Evolutionary conservation across 306 rosid genomes (phyloP).

Genomic region (Vigna trinervia): DNA sequence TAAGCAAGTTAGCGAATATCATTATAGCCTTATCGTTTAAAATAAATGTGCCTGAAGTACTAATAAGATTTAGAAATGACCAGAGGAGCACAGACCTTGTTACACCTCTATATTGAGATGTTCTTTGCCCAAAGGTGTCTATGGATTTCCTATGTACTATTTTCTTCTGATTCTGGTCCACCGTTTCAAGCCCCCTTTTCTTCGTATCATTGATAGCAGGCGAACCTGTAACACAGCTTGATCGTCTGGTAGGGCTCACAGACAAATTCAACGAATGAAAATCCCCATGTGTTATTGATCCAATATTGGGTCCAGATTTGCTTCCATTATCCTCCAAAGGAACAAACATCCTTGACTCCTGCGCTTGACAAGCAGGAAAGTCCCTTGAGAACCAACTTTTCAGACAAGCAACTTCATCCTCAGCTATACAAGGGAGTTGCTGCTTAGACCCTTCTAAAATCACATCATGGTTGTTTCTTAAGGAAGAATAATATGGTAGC

Average conservation of each 20-base stretch:
- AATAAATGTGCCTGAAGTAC: constrained; percentile 10
- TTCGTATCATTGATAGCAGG: constrained; percentile 57
- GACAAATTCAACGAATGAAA: constrained; percentile 68
- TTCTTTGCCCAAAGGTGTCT: constrained; percentile 84
- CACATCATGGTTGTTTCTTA: constrained; percentile 48
- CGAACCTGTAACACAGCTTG: constrained; percentile 69
- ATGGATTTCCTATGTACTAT: constrained; percentile 76
- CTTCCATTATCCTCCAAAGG: constrained; percentile 55
- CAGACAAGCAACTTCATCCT: constrained; percentile 48
- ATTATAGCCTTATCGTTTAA: neutral
- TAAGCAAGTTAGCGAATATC: neutral
- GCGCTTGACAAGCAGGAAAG: constrained; percentile 38
- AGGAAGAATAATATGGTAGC: constrained; percentile 47
- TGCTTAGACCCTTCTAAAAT: constrained; percentile 50
- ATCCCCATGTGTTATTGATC: constrained; percentile 60
- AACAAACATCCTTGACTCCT: constrained; percentile 51
- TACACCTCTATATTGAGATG: constrained; percentile 86
- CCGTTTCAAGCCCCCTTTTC: constrained; percentile 67
- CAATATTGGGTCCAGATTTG: constrained; percentile 53
- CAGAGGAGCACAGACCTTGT: constrained; percentile 60
- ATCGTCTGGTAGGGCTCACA: constrained; percentile 71
- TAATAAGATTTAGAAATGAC: neutral
- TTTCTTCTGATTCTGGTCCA: constrained; percentile 57
- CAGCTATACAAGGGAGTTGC: constrained; percentile 49
- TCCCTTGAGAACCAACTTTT: constrained; percentile 60